Percentiles rank a stretch among this genome's conserved stretches.
These are phyloP conservation scores for Candida khao-thaluensis DNA, from an alignment of 805 yeast genomes.

Conservation along the genomic window DNA sequence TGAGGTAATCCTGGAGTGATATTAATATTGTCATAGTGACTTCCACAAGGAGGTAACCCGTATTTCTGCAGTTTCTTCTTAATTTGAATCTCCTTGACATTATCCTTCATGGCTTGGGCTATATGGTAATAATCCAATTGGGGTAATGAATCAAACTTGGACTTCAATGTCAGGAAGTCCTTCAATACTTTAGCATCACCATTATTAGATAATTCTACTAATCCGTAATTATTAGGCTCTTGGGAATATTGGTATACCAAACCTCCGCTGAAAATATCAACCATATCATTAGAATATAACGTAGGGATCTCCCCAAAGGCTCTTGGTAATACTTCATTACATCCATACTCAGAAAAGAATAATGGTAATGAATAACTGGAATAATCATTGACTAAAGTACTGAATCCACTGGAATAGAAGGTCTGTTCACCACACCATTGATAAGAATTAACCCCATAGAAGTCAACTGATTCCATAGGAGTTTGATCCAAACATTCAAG, in stretches of 20 bases:
- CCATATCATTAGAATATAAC: constrained; percentile 71
- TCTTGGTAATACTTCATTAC: constrained; percentile 80
- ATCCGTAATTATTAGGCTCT: constrained; percentile 77
- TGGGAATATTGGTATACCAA: constrained; percentile 78
- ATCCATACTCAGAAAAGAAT: constrained; percentile 84
- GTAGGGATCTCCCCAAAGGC: constrained; percentile 71
- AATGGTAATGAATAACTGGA: constrained; percentile 69
- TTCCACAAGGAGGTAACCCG: constrained; percentile 32
- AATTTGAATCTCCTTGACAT: constrained; percentile 22
- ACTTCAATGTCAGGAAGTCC: constrained; percentile 45
- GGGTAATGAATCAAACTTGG: constrained; percentile 42
- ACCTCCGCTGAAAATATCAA: constrained; percentile 73
- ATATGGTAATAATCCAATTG: constrained; percentile 22
- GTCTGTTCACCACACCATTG: constrained; percentile 91
- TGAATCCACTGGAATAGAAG: constrained; percentile 69
- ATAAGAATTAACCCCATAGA: constrained; percentile 77
- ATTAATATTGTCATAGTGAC: constrained; percentile 32
- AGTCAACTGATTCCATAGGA: constrained; percentile 62
- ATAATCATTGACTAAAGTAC: constrained; percentile 68
- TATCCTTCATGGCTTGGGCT: constrained; percentile 24
- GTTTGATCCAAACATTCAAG: constrained; percentile 68
- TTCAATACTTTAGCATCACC: constrained; percentile 44
- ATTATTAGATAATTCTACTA: constrained; percentile 49
- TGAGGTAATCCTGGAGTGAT: constrained; percentile 47
- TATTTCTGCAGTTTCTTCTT: constrained; percentile 18